Evolutionary conservation across 2,329 filamentous ascomycete genomes (phyloP).

Genomic region (Trichoderma simmonsii): DNA sequence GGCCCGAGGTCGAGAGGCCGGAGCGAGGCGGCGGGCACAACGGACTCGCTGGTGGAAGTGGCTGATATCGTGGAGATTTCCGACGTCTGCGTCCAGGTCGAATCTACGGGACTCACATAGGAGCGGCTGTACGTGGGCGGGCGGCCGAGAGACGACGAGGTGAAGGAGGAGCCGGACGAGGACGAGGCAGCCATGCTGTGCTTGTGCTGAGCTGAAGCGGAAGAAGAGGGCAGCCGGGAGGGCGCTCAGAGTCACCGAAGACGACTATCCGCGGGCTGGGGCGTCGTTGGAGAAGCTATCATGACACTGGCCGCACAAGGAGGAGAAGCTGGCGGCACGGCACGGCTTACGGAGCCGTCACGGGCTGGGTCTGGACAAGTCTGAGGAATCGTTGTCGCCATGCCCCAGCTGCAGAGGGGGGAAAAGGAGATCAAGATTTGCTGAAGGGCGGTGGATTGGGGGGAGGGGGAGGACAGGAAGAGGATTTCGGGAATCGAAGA

Average conservation of each 20-base stretch:
- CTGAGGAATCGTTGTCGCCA: conserved; percentile 3
- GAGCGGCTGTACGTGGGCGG: conserved; percentile 41
- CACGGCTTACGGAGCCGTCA: conserved; percentile 3
- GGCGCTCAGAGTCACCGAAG: not conserved
- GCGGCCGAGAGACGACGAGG: conserved; percentile 44
- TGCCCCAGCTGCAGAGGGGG: not conserved
- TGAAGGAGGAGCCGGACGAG: conserved; percentile 49
- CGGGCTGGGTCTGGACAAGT: not conserved
- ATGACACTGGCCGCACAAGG: conserved; percentile 17
- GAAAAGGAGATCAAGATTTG: not conserved
- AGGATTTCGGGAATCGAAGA: not conserved
- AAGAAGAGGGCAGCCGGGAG: not conserved
- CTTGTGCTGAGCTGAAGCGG: conserved; percentile 19
- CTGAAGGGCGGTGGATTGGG: not conserved
- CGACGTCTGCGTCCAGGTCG: conserved; percentile 46
- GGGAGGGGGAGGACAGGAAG: not conserved
- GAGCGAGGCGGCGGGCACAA: conserved; percentile 38
- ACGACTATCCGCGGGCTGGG: conserved; percentile 1
- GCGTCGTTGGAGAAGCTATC: conserved; percentile 14
- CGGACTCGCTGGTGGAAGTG: conserved; percentile 37
- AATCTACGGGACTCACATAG: conserved; percentile 43
- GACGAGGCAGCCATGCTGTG: conserved; percentile 38
- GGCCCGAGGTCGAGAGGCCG: conserved; percentile 50
- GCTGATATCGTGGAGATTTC: conserved; percentile 44
- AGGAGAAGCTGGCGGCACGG: conserved; percentile 6